Evolutionary conservation across 2,329 filamentous ascomycete species (phyloP).

Genomic region (Stylonectria norvegica): DNA sequence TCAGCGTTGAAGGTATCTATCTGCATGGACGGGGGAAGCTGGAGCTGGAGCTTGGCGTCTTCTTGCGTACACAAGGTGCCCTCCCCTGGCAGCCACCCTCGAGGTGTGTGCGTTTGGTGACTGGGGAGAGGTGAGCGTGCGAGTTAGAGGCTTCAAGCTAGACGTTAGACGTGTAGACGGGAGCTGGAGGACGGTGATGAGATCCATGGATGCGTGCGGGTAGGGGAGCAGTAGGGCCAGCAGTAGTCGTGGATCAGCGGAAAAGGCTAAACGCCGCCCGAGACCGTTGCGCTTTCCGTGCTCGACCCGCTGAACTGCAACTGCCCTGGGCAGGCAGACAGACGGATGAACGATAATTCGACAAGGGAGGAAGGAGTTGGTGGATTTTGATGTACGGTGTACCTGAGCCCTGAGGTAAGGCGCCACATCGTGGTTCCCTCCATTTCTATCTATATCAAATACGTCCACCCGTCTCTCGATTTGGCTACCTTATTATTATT

Average conservation of each 20-base stretch:
- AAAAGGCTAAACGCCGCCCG: neutral
- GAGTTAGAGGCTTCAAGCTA: neutral
- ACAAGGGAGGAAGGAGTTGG: neutral
- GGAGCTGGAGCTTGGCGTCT: neutral
- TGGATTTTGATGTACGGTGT: neutral
- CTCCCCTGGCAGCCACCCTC: neutral
- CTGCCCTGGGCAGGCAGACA: too few species aligned
- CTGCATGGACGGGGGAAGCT: neutral
- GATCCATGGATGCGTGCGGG: too few species aligned
- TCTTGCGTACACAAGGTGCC: neutral
- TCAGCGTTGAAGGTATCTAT: too few species aligned
- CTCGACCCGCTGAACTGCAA: neutral
- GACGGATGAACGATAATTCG: too few species aligned
- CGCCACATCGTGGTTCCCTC: neutral
- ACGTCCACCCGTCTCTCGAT: neutral
- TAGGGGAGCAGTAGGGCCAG: too few species aligned
- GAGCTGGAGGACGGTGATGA: neutral
- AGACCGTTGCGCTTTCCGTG: neutral
- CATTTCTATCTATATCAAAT: neutral
- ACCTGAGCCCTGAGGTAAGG: neutral
- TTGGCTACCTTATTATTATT: neutral
- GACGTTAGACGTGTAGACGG: neutral
- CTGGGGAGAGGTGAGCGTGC: neutral
- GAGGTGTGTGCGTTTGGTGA: neutral
- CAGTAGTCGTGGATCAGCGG: neutral